Evolutionary conservation across 257 asterid genomes (phyloP).

Genomic region (Apocynum venetum): DNA sequence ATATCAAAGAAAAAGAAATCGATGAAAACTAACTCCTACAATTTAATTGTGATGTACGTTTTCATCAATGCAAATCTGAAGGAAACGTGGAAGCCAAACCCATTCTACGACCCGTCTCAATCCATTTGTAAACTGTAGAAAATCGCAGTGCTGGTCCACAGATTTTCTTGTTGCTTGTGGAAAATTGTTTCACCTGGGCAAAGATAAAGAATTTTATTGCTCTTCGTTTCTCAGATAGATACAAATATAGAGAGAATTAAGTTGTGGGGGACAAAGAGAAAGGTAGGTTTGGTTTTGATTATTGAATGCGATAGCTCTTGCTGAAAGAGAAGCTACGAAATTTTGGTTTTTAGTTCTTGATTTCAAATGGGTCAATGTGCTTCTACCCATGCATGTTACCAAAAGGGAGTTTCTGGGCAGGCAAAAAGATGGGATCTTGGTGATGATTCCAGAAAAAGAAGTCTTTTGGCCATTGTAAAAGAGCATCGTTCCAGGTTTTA

Average conservation of each 20-base stretch:
- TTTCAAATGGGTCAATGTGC: slow-evolving; percentile 33
- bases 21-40: not conserved
- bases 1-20: too few relatives aligned
- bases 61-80: not conserved
- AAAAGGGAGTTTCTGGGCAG: slow-evolving; percentile 15
- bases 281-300: not conserved
- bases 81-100: slow-evolving; percentile 11
- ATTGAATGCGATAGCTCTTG: not conserved
- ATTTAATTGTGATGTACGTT: not conserved
- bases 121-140: not conserved
- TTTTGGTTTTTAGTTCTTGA: not conserved
- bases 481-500: slow-evolving; percentile 35
- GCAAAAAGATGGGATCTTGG: slow-evolving; percentile 1
- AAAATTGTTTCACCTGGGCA: slow-evolving; percentile 3
- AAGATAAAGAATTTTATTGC: not conserved
- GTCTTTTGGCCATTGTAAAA: slow-evolving; percentile 23
- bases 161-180: not conserved
- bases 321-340: not conserved
- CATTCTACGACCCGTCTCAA: not conserved
- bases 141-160: not conserved
- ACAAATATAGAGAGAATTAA: too few relatives aligned
- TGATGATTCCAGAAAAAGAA: not conserved
- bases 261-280: not conserved
- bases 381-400: slow-evolving; percentile 13
- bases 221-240: not conserved